Base-by-base conservation (phyloP, 495 filamentous ascomycete genomes). In the Penicillium parvum region DNA sequence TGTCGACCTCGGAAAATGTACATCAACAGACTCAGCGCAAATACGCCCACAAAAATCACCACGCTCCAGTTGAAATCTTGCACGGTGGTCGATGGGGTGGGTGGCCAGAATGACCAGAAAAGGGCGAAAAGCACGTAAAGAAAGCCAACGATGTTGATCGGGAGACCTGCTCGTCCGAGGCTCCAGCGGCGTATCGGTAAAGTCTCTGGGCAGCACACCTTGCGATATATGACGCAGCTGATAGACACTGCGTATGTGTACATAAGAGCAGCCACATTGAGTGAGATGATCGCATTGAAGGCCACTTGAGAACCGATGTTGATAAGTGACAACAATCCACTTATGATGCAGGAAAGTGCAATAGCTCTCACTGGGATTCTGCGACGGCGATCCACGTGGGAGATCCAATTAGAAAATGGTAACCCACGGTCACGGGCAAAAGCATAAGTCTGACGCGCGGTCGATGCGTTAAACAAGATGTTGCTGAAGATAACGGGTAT, bases 61-160 rank as follows among this genome's bases (percentile, higher is more conserved):
- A 71, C 58, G 15, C 50, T 50, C 60, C 64, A 82, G 48, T 82
- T 81, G 60, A 80, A 76, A 18, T 64, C 76, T 4, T 64, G 40
- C 7, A 55, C 50, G 1, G 61, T 62, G 8, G 75, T 61, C 0
- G 61, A 61, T 7, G 56, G 53, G 1, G 56, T 41, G 0, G 45
- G 58, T 1, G 72, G 73, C 49, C 73, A 75, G 36, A 67, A 69
- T 32, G 60, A 54, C 61, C 71, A 75, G 33, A 75, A 69, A 10
- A 74, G 54, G 2, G 64, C 51, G 32, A 69, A 66, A 0, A 55
- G 25, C 28, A 58, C 51, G 38, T 66, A 76, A 0, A 50, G 32
- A 9, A 73, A 45, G 0, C 55, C 66, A 12, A 68, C 49, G 3
- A 57, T 43, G 32, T 76, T 76, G 3, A 73, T 54, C 1, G 37